Conservation (phyloP, 768 basidiomycete species). For the Calvatia gigantea region DNA sequence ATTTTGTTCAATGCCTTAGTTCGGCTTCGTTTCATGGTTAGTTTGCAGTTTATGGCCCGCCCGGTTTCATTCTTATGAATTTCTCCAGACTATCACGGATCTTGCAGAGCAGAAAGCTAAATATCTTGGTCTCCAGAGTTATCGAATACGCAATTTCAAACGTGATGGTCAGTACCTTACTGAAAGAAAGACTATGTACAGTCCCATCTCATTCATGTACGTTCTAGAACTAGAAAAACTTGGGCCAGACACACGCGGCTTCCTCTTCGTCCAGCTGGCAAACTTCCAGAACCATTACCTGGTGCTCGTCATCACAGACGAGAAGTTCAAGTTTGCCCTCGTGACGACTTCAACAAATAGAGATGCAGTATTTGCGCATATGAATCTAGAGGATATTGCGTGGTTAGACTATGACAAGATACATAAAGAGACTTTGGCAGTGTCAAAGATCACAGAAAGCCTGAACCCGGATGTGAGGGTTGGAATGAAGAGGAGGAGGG, state of each 20-base stretch:
- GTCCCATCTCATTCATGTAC: conserved; percentile 1
- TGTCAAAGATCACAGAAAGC: conserved; percentile 3
- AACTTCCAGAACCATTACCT: conserved; percentile 82
- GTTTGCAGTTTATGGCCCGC: conserved; percentile 20
- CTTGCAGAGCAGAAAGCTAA: conserved; percentile 82
- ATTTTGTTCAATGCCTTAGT: conserved; percentile 55
- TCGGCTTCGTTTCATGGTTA: conserved; percentile 59
- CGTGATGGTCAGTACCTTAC: conserved; percentile 48
- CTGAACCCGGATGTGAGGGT: conserved; percentile 8
- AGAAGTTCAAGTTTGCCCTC: conserved; percentile 78
- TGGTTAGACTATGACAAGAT: conserved; percentile 76
- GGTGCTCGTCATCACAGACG: conserved; percentile 76
- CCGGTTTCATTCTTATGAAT: background rate
- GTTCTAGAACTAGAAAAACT: conserved; percentile 66
- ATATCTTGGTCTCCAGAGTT: conserved; percentile 78
- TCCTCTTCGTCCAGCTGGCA: conserved; percentile 72
- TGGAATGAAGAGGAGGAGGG: conserved; percentile 24
- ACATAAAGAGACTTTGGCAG: conserved; percentile 38
- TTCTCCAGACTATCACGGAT: conserved; percentile 71
- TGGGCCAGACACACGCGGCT: conserved; percentile 57
- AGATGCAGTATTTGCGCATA: conserved; percentile 52
- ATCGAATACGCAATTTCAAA: conserved; percentile 63
- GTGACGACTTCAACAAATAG: conserved; percentile 59
- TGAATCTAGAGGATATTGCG: conserved; percentile 75
- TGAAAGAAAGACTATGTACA: background rate